Percentiles rank a stretch among this genome's conserved stretches.
phyloP scores from a whole-genome alignment of 768 basidiomycete genomes.

The Saitozyma podzolica region DNA sequence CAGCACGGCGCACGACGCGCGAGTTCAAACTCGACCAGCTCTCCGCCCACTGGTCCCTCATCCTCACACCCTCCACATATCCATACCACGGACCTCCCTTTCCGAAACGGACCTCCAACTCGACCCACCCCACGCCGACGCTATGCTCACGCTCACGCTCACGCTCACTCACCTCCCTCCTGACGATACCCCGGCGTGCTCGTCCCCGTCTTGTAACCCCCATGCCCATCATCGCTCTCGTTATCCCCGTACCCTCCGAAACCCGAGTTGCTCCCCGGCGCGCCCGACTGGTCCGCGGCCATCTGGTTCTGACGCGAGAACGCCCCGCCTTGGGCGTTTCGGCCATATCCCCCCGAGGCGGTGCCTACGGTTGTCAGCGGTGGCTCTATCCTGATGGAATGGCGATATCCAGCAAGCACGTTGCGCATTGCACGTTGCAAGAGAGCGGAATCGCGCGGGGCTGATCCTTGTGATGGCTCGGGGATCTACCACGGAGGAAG shows the following conservation, averaged over 20 bases:
- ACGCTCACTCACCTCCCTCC: conserved; percentile 31
- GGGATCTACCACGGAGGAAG: no score
- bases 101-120: no score
- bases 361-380: conserved; percentile 21
- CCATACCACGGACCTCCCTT: no score
- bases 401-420: no score
- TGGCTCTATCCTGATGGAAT: no score
- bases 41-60: no score
- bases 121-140: no score
- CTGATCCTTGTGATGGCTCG: no score
- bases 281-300: conserved; percentile 24
- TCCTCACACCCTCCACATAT: no score
- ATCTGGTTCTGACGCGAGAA: conserved; percentile 44
- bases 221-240: conserved; percentile 22
- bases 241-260: conserved; percentile 12
- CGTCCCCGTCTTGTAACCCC: conserved; percentile 43
- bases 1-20: not conserved
- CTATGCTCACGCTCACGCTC: not conserved
- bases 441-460: no score
- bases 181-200: conserved; percentile 45
- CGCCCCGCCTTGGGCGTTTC: conserved; percentile 27
- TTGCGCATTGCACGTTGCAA: no score
- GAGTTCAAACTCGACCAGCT: not conserved
- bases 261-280: not conserved
- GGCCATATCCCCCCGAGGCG: conserved; percentile 36